Percentiles rank a stretch among this genome's conserved stretches.
phyloP scores from a whole-genome alignment of 2,329 filamentous ascomycete genomes.

The Coniella lustricola region DNA sequence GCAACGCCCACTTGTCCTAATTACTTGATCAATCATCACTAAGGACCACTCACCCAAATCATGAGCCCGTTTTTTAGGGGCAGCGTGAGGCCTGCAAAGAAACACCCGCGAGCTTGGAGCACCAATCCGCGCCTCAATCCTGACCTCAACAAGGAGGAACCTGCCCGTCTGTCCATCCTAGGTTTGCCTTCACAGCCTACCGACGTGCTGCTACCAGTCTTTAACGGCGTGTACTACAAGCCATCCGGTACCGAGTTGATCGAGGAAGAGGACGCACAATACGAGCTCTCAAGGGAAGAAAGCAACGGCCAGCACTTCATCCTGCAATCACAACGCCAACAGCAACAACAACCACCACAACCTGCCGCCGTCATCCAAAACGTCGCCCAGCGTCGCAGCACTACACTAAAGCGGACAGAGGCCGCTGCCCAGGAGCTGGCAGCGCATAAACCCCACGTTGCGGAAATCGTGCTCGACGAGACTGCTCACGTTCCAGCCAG shows the following conservation, averaged over 20 bases:
- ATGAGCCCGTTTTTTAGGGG: conserved; percentile 17
- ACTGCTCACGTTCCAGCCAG: background rate
- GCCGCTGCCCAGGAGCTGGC: too few relatives aligned
- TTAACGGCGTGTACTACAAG: conserved; percentile 12
- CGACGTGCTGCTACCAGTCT: conserved; percentile 11
- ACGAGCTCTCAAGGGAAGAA: too few relatives aligned
- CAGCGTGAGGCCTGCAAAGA: conserved; percentile 10
- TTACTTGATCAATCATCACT: too few relatives aligned
- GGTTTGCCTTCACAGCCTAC: conserved; percentile 1
- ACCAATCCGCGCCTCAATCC: conserved; percentile 15
- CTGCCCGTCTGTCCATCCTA: conserved; percentile 1
- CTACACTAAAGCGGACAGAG: too few relatives aligned
- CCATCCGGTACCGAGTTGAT: background rate
- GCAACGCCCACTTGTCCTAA: too few relatives aligned
- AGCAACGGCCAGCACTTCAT: too few relatives aligned
- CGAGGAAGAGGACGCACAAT: background rate
- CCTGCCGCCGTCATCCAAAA: too few relatives aligned
- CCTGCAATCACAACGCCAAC: too few relatives aligned
- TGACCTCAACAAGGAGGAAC: conserved; percentile 3
- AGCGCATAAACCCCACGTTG: background rate
- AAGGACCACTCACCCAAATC: background rate
- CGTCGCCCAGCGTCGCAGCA: too few relatives aligned
- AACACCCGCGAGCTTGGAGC: conserved; percentile 13
- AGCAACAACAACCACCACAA: too few relatives aligned
- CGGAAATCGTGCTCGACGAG: background rate